A percentile compares a stretch with the other conserved stretches of the same genome.
phyloP scores from a whole-genome alignment of 225 moss, liverwort and hornwort species.

The Pseudoscleropodium purum region DNA sequence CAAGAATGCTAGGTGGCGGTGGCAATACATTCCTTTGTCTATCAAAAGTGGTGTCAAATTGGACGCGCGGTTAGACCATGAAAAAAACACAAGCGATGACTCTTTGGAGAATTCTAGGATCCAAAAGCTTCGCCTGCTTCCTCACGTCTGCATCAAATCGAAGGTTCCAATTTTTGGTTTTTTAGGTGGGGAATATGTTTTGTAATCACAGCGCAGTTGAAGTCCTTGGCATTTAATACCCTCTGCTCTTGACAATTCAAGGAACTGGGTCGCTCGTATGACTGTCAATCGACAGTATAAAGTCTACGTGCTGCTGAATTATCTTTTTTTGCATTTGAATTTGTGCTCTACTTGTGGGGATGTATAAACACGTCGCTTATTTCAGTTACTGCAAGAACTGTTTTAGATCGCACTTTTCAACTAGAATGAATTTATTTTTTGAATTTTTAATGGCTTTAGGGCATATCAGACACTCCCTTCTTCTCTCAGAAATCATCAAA shows the following conservation, averaged over 20 bases:
- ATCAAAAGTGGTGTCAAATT: constrained; percentile 52
- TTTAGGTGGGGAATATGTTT: constrained; percentile 42
- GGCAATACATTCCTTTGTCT: constrained; percentile 80
- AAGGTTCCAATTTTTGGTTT: constrained; percentile 61
- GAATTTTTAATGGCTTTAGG: neutral
- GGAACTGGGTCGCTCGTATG: neutral
- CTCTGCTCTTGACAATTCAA: neutral
- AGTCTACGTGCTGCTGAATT: neutral
- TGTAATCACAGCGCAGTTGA: neutral
- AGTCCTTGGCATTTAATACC: neutral
- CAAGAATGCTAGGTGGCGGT: constrained; percentile 81
- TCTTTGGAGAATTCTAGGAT: constrained; percentile 1
- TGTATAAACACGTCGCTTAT: neutral
- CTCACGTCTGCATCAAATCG: constrained; percentile 61
- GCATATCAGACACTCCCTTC: neutral
- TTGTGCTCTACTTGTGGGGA: neutral
- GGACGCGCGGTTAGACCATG: constrained; percentile 29
- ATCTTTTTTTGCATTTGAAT: neutral
- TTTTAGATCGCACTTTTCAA: neutral
- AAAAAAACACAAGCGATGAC: constrained; percentile 10
- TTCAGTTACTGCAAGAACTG: neutral
- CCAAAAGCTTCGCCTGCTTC: constrained; percentile 29
- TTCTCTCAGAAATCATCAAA: neutral
- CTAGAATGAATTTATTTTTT: neutral
- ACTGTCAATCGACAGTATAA: neutral